Evolutionary conservation across 345 rosid genomes (phyloP).

Genomic region (Eucalyptus globulus): DNA sequence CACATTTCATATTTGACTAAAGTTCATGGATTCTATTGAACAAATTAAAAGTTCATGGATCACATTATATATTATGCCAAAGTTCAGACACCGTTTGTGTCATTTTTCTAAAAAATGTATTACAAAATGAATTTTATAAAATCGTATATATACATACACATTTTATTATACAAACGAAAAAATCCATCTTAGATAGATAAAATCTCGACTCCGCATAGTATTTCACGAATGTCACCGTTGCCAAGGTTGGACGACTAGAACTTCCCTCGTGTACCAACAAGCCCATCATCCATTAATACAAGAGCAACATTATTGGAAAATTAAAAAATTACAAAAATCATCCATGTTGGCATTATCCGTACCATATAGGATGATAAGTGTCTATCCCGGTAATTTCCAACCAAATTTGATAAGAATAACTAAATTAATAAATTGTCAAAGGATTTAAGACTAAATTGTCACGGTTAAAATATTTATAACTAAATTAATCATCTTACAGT

Average conservation of each 20-base stretch:
- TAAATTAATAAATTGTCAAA: no score
- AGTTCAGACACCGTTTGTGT: accelerated
- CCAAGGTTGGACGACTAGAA: accelerated
- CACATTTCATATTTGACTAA: no score
- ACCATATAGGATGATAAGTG: accelerated
- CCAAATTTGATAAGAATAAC: no score
- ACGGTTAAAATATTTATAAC: accelerated
- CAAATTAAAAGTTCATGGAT: accelerated
- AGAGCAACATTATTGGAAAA: no score
- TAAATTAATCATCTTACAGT: accelerated
- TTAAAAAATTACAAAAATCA: no score
- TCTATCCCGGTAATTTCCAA: accelerated
- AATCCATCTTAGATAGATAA: neutral
- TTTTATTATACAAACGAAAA: neutral
- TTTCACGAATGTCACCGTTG: neutral
- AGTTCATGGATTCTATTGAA: accelerated
- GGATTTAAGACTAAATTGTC: accelerated
- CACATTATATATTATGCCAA: no score
- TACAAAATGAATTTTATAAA: neutral
- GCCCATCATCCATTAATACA: no score
- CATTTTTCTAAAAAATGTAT: no score
- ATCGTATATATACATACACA: accelerated
- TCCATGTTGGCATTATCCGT: accelerated
- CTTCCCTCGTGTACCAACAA: no score
- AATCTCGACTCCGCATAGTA: neutral